Percentiles rank a stretch among this genome's conserved stretches.
These are phyloP conservation scores for Eremomyces bilateralis DNA, from an alignment of 495 filamentous ascomycete species.

Conservation along the genomic window DNA sequence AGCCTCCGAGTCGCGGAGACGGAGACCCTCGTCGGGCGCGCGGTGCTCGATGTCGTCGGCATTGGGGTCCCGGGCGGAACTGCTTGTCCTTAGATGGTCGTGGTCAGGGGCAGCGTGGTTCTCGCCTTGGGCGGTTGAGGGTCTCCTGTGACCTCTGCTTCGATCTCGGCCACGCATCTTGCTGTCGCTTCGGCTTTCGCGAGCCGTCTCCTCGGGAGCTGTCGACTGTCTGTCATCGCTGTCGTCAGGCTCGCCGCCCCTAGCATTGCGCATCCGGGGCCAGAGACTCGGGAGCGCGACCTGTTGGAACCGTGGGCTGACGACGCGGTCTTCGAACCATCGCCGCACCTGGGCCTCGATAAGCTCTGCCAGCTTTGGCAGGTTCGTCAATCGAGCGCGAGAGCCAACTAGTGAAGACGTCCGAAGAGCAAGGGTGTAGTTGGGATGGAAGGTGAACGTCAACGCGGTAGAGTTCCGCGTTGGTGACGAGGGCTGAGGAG, in stretches of 20 bases:
- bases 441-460: slow-evolving; percentile 83
- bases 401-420: slow-evolving; percentile 84
- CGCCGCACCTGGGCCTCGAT: slow-evolving; percentile 77
- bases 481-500: slow-evolving; percentile 5
- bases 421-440: slow-evolving; percentile 83
- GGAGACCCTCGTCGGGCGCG: too few relatives aligned
- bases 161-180: too few relatives aligned
- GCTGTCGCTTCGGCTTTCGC: too few relatives aligned
- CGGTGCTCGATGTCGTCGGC: too few relatives aligned
- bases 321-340: slow-evolving; percentile 93
- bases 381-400: slow-evolving; percentile 74
- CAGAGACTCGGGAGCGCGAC: slow-evolving; percentile 84
- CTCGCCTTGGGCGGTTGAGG: too few relatives aligned
- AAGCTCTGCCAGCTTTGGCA: slow-evolving; percentile 91
- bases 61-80: too few relatives aligned
- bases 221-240: slow-evolving; percentile 18
- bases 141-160: too few relatives aligned
- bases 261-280: slow-evolving; percentile 71
- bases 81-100: too few relatives aligned
- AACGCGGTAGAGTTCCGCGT: slow-evolving; percentile 41
- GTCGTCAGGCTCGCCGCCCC: slow-evolving; percentile 24
- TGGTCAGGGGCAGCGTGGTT: too few relatives aligned
- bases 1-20: too few relatives aligned
- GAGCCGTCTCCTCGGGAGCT: too few relatives aligned
- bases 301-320: slow-evolving; percentile 89